A percentile compares a stretch with the other conserved stretches of the same genome.
Evolutionary conservation across 2,329 filamentous ascomycete genomes (phyloP).

Genomic region (Ilyonectria sp.): DNA sequence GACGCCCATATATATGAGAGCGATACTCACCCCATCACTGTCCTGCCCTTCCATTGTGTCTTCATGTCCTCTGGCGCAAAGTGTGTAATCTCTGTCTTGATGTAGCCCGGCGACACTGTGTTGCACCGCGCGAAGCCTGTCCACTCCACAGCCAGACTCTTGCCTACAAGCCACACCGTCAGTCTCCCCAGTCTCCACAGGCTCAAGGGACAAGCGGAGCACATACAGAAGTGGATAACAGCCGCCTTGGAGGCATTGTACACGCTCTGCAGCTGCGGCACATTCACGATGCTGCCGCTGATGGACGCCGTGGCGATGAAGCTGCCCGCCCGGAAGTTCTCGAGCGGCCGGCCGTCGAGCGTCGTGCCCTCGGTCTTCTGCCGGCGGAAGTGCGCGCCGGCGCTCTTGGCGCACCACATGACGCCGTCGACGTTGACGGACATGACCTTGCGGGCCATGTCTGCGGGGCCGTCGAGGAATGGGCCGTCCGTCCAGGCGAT

Average conservation of each 20-base stretch:
- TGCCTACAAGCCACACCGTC: slow-evolving; percentile 60
- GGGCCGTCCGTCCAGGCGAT: slow-evolving; percentile 80
- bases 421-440: slow-evolving; percentile 82
- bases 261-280: slow-evolving; percentile 81
- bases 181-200: slow-evolving; percentile 3
- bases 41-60: slow-evolving; percentile 83
- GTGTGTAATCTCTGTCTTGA: slow-evolving; percentile 79
- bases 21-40: slow-evolving; percentile 76
- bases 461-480: slow-evolving; percentile 75
- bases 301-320: slow-evolving; percentile 87
- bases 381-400: slow-evolving; percentile 78
- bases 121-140: slow-evolving; percentile 81
- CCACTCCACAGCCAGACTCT: slow-evolving; percentile 83
- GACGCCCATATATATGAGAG: background rate
- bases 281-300: slow-evolving; percentile 83
- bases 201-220: background rate
- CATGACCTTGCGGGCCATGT: slow-evolving; percentile 78
- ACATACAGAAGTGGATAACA: slow-evolving; percentile 70
- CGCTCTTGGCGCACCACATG: slow-evolving; percentile 82
- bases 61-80: slow-evolving; percentile 78
- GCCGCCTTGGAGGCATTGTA: slow-evolving; percentile 83
- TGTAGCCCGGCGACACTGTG: slow-evolving; percentile 82
- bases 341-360: slow-evolving; percentile 72
- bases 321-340: slow-evolving; percentile 74
- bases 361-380: slow-evolving; percentile 79